Conservation (phyloP, 176 grass and related monocot genomes). For the Typha latifolia region DNA sequence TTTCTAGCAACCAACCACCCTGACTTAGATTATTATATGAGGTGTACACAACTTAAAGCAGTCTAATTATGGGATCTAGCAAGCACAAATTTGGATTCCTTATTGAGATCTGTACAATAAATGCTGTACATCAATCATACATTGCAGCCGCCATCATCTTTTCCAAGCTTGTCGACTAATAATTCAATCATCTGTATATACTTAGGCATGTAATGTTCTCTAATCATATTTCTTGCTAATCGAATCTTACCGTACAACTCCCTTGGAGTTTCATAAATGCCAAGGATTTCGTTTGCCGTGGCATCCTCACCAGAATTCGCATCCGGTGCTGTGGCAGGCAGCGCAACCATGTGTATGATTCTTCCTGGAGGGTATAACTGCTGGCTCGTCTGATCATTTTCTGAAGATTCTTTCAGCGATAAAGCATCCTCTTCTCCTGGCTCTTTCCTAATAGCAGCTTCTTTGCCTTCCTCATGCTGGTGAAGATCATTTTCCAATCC, state of each 20-base stretch:
- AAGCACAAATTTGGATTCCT: background rate
- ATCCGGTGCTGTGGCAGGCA: conserved; percentile 22
- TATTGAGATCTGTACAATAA: background rate
- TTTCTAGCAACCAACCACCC: too few species aligned
- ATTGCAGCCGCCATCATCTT: conserved; percentile 10
- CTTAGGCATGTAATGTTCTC: conserved; percentile 89
- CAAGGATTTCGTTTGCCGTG: conserved; percentile 32
- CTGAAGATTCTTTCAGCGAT: conserved; percentile 21
- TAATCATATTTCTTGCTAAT: conserved; percentile 64
- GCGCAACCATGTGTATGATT: conserved; percentile 88
- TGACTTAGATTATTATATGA: too few species aligned
- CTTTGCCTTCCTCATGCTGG: conserved; percentile 4
- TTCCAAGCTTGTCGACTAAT: conserved; percentile 52
- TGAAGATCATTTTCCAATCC: too few species aligned
- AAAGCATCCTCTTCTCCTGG: background rate
- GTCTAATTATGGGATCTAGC: too few species aligned
- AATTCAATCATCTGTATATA: conserved; percentile 74
- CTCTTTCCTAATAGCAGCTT: conserved; percentile 2
- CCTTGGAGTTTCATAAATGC: conserved; percentile 68
- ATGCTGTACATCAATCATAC: background rate
- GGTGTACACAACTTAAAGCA: too few species aligned
- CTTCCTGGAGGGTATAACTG: conserved; percentile 82
- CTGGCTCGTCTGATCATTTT: conserved; percentile 15
- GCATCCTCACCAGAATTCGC: conserved; percentile 20
- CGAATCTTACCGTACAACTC: conserved; percentile 80